Evolutionary conservation across 2,329 filamentous ascomycete genomes (phyloP).

Genomic region (Hymenoscyphus repandus): DNA sequence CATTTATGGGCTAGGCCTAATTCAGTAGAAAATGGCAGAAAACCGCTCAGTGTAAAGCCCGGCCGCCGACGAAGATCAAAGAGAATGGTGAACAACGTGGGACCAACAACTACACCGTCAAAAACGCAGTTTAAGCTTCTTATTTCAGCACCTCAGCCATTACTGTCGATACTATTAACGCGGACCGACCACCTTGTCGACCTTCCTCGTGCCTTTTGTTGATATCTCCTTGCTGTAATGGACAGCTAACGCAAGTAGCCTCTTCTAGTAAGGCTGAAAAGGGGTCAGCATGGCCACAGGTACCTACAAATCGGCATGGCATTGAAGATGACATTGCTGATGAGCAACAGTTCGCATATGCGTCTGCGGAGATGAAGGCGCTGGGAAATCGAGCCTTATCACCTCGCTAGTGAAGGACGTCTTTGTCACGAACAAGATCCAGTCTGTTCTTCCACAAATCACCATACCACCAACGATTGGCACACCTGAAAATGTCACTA

Average conservation of each 20-base stretch:
- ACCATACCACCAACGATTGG: slow-evolving; percentile 90
- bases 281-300: slow-evolving; percentile 26
- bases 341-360: slow-evolving; percentile 71
- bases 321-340: slow-evolving; percentile 11
- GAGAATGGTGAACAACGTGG: too few relatives aligned
- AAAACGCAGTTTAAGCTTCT: too few relatives aligned
- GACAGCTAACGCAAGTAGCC: slow-evolving; percentile 16
- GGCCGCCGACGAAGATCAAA: too few relatives aligned
- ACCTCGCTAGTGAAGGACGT: slow-evolving; percentile 95
- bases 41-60: too few relatives aligned
- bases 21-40: too few relatives aligned
- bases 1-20: too few relatives aligned
- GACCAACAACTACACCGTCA: too few relatives aligned
- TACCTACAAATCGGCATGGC: slow-evolving; percentile 7
- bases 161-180: too few relatives aligned
- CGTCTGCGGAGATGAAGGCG: slow-evolving; percentile 92
- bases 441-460: slow-evolving; percentile 88
- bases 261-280: slow-evolving; percentile 25
- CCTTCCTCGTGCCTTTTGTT: neutral
- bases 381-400: slow-evolving; percentile 90
- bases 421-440: slow-evolving; percentile 93
- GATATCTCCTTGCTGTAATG: slow-evolving; percentile 7
- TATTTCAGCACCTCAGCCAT: too few relatives aligned
- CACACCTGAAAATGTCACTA: slow-evolving; percentile 94
- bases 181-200: neutral